Base-by-base conservation (phyloP, 2,329 filamentous ascomycete genomes). In the Thelonectria olida region DNA sequence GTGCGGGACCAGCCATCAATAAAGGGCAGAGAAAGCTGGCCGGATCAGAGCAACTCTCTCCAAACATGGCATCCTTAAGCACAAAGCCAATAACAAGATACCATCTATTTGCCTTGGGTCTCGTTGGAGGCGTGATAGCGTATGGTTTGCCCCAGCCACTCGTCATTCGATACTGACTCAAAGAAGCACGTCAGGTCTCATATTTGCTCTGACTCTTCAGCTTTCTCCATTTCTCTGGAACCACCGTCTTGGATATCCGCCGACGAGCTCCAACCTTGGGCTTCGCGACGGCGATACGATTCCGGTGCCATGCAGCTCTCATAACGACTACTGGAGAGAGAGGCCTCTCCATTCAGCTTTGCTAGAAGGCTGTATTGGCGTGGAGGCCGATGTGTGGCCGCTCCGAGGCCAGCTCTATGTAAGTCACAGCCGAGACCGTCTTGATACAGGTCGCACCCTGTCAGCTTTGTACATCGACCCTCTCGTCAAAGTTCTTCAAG, bases 301-400 rank as follows among this genome's bases (percentile, higher is more conserved):
- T 2, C 86, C 88, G 2, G 81, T 88, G 27, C 78, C 80, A 2
- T 89, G 87, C 63, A 88, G 91, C 72, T 89, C 86, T 1, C 89
- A 92, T 72, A 91, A 92, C 67, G 89, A 92, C 73, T 92, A 92
- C 74, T 90, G 87, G 86, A 84, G 88, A 49, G 79, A 80, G 17
- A 79, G 85, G 0, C 89, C 90, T 0, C 79, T 92, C 4, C 88
- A 85, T 67, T 86, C 86, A 10, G 90, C 90, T 20, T 73, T 90
- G 2, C 74, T 78, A 7, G 82, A 83, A 5, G 86, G 88, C 7
- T 90, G 87, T 66, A 84, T 85, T 6, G 84, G 88, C 9, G 81
- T 91, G 4, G 90, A 92, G 75, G 89, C 88, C 2, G 90, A 92
- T 70, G 84, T 92, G 20, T 92, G 88, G 87, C 78, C 86, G 2